A percentile compares a stretch with the other conserved stretches of the same genome.
phyloP scores from a whole-genome alignment of 352 stramenopile species.

The Blastocystis sp. region DNA sequence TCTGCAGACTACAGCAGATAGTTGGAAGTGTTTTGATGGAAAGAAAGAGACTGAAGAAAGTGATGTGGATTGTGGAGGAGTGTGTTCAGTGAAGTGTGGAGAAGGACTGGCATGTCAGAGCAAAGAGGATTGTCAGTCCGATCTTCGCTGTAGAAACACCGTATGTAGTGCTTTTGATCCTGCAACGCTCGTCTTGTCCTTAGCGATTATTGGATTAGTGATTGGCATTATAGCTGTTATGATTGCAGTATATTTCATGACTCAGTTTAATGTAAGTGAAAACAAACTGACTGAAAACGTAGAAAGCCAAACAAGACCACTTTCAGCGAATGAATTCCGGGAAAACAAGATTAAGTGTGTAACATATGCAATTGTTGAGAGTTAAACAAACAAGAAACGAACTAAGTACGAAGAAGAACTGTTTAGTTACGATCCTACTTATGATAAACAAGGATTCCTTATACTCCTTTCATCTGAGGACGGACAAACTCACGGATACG shows the following conservation, averaged over 20 bases:
- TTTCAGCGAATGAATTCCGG: background rate
- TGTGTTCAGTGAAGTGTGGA: background rate
- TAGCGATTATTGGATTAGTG: background rate
- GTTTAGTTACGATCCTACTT: too few species aligned
- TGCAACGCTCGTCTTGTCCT: background rate
- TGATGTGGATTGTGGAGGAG: conserved; percentile 57
- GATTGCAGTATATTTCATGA: background rate
- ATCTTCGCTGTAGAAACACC: background rate
- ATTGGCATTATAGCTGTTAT: background rate
- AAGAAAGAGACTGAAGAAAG: background rate
- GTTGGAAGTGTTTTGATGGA: conserved; percentile 36
- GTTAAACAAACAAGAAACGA: background rate
- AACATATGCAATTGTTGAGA: background rate
- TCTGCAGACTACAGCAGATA: conserved; percentile 1
- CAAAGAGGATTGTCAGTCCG: background rate
- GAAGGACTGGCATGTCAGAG: conserved; percentile 2
- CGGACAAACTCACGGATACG: conserved; percentile 80
- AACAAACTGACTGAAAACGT: background rate
- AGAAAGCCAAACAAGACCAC: background rate
- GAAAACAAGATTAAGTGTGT: background rate
- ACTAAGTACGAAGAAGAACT: too few species aligned
- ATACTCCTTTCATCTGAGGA: conserved; percentile 61
- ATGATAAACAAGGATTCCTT: too few species aligned
- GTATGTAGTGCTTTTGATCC: conserved; percentile 7
- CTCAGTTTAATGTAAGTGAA: background rate